Evolutionary conservation across 1,139 yeast species (phyloP), one percentile per base, ranked within the genome.

Genomic region (Taphrina sp.): DNA sequence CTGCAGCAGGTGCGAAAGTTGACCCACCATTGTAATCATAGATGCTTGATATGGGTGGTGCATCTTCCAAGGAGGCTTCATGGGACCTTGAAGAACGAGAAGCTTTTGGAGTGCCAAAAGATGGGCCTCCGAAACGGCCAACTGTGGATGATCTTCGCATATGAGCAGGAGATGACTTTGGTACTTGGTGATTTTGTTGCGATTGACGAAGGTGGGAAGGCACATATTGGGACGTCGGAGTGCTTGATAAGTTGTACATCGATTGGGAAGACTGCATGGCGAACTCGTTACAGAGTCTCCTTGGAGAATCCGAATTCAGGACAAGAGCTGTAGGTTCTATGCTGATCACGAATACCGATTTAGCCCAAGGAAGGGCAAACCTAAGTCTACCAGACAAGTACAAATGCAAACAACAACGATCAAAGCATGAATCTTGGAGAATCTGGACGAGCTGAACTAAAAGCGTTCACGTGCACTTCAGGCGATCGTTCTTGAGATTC

Each of bases 61-160:
- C 60, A 14, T 58, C 60, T 37, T 58, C 59, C 17, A 42, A 36
- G 3, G 43, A 31, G 1, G 42, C 36, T n/a, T 44, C 52, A 12
- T 41, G 39, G 3, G 54, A 43, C 19, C 28, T 35, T 14, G 39
- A 36, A n/a, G 45, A 23, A 12, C 56, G 52, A 23, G 47, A 12
- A 1, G 47, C 45, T 37, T 58, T 58, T 10, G 60, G 60, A 1
- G 59, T 58, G 37, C 60, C 60, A 43, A 58, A 58, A 19, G 60
- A 49, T 19, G 60, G 59, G 1, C 60, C 60, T 5, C 60, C 60
- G 28, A 56, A 58, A 28, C 37, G 26, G 2, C 51, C 35, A 3
- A 56, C 37, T 14, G 60, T 56, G 5, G 59, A 57, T 5, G 44
- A 35, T 3, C 54, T 33, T 24, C 54, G 14, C 19, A 49, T 33